Percentiles rank a stretch among this genome's conserved stretches.
Conservation (phyloP, 2,329 filamentous ascomycete genomes). For the Xylariomycetidae sp. region DNA sequence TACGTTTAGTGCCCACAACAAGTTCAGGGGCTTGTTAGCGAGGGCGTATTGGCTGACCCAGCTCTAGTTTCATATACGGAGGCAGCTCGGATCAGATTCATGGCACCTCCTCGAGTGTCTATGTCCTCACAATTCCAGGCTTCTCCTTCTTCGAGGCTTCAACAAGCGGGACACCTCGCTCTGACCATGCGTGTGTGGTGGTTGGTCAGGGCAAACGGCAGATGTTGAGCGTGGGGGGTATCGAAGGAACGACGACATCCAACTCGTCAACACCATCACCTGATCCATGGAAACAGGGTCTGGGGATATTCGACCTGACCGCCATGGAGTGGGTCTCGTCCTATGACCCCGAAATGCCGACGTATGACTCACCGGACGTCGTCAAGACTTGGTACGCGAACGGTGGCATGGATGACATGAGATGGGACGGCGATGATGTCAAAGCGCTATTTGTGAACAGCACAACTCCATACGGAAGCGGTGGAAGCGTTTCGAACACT, state of each 20-base stretch:
- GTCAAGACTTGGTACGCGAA: slow-evolving; percentile 30
- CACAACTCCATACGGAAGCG: too few species aligned
- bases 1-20: too few species aligned
- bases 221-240: slow-evolving; percentile 35
- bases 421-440: slow-evolving; percentile 21
- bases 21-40: too few species aligned
- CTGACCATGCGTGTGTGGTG: slow-evolving; percentile 30
- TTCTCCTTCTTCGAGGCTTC: slow-evolving; percentile 31
- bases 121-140: slow-evolving; percentile 33
- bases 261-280: slow-evolving; percentile 16
- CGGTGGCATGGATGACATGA: slow-evolving; percentile 21
- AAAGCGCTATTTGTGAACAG: slow-evolving; percentile 20
- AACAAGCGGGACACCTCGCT: slow-evolving; percentile 17
- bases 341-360: slow-evolving; percentile 28
- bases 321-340: slow-evolving; percentile 28
- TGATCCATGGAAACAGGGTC: slow-evolving; percentile 31
- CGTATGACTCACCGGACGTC: slow-evolving; percentile 28
- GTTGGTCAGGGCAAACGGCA: slow-evolving; percentile 32
- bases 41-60: slow-evolving; percentile 4
- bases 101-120: slow-evolving; percentile 24
- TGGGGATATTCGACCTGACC: slow-evolving; percentile 37
- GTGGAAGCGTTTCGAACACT: too few species aligned
- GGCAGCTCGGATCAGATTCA: slow-evolving; percentile 20
- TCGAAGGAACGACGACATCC: slow-evolving; percentile 19
- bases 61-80: slow-evolving; percentile 32